Conservation (phyloP, 2,329 filamentous ascomycete species). For the Fonsecaea nubica region DNA sequence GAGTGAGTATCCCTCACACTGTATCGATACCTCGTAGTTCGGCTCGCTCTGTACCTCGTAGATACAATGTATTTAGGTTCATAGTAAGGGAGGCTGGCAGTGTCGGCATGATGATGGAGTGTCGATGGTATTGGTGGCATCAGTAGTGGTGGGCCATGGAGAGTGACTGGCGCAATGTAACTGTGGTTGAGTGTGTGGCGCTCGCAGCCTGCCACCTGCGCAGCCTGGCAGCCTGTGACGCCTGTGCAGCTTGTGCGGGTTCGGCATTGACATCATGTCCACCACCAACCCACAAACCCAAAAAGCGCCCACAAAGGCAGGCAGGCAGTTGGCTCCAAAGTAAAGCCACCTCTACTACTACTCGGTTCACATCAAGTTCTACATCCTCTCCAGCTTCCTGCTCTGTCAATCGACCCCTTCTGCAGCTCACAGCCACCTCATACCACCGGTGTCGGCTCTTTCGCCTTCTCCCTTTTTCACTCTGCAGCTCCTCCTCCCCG, state of each 20-base stretch:
- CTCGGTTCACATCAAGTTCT: neutral
- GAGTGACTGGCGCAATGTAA: neutral
- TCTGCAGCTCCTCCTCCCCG: neutral
- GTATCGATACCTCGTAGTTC: too few species aligned
- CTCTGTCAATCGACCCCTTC: neutral
- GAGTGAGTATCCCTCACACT: too few species aligned
- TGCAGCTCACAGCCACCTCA: neutral
- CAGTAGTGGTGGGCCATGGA: neutral
- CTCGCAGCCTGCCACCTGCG: neutral
- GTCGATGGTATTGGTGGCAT: neutral
- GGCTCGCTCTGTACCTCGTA: too few species aligned
- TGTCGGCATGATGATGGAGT: neutral
- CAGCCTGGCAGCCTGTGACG: too few species aligned
- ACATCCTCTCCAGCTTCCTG: neutral
- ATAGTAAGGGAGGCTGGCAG: neutral
- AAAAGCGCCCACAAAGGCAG: neutral
- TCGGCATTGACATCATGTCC: constrained; percentile 1
- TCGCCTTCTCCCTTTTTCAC: neutral
- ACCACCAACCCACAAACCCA: neutral
- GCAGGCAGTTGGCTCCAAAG: neutral
- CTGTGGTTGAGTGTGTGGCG: constrained; percentile 3
- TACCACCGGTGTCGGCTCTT: neutral
- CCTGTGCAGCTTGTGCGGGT: neutral
- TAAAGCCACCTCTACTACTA: constrained; percentile 1
- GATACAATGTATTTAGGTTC: too few species aligned